A percentile compares a stretch with the other conserved stretches of the same genome.
These are phyloP conservation scores for Suillus clintonianus DNA, from an alignment of 768 basidiomycete genomes.

Conservation along the genomic window DNA sequence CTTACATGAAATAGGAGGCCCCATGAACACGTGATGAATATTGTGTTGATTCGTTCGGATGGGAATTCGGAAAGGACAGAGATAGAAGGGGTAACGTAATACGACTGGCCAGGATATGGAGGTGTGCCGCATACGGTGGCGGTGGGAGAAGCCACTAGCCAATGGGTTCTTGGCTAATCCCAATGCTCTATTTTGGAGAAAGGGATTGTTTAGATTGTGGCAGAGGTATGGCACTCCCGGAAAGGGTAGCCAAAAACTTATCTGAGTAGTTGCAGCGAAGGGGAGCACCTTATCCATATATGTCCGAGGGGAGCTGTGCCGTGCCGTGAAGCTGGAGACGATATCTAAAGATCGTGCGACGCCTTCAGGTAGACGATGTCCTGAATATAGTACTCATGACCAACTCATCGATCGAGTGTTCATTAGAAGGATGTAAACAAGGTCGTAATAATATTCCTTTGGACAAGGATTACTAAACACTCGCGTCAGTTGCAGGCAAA, in stretches of 20 bases:
- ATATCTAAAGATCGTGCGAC: background rate
- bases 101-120: background rate
- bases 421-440: background rate
- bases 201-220: background rate
- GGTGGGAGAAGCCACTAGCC: background rate
- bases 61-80: background rate
- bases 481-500: background rate
- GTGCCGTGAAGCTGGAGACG: background rate
- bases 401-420: background rate
- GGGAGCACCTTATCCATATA: background rate
- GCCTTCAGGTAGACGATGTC: background rate
- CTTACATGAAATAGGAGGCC: background rate
- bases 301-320: background rate
- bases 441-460: background rate
- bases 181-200: background rate
- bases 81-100: background rate
- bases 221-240: background rate
- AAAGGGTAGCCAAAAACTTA: background rate
- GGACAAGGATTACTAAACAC: background rate
- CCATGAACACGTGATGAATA: background rate
- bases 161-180: background rate
- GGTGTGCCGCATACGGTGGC: background rate
- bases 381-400: background rate
- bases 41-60: background rate
- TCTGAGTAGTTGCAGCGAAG: background rate